These are phyloP conservation scores for Xylariaceae sp. DNA, from an alignment of 2,329 filamentous ascomycete genomes.

Conservation along the genomic window DNA sequence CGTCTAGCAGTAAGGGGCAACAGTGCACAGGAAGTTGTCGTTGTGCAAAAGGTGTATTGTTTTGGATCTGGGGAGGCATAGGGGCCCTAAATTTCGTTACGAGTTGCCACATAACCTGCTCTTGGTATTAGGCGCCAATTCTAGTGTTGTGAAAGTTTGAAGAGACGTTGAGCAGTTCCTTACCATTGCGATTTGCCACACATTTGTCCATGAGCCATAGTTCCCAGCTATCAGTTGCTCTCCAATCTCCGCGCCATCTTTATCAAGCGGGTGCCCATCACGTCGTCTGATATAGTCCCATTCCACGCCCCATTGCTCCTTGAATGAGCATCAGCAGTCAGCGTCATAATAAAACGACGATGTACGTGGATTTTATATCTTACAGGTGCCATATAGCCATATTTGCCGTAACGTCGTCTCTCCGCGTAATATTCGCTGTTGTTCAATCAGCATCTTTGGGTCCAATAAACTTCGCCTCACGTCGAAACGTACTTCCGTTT, in stretches of 20 bases:
- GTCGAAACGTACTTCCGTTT: conserved; percentile 17
- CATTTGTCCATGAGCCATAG: conserved; percentile 17
- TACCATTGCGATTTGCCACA: conserved; percentile 21
- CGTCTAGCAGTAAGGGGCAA: conserved; percentile 6
- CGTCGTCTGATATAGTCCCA: conserved; percentile 16
- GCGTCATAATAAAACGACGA: background rate
- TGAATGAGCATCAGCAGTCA: background rate
- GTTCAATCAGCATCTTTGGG: background rate
- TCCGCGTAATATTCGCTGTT: conserved; percentile 12
- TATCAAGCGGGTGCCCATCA: background rate
- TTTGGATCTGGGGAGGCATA: conserved; percentile 4
- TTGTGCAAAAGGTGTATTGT: background rate
- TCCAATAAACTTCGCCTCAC: background rate
- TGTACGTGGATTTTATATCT: background rate
- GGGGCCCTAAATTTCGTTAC: conserved; percentile 11
- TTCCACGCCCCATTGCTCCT: conserved; percentile 23
- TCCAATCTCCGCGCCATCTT: conserved; percentile 14
- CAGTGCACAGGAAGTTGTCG: conserved; percentile 1
- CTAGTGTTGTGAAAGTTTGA: background rate
- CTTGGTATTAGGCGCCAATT: too few species aligned
- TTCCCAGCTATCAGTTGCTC: conserved; percentile 18
- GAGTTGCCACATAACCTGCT: conserved; percentile 20
- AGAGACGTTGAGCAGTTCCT: background rate
- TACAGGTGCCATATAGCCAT: conserved; percentile 15
- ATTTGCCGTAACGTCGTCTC: conserved; percentile 7